Conservation (phyloP, 164 flowering plant species). For the Litsea cubeba region DNA sequence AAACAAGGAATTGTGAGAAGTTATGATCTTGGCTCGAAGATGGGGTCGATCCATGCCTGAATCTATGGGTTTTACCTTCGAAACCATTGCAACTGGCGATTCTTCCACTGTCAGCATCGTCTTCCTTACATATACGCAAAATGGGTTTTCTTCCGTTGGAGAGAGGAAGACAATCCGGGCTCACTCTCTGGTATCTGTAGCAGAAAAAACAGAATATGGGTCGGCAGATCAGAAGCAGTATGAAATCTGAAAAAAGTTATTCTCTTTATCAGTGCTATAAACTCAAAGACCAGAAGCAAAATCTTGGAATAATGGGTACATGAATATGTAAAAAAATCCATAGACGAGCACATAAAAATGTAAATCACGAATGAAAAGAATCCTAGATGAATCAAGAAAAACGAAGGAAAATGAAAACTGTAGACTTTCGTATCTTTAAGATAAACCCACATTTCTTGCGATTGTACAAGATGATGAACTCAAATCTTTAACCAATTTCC, state of each 20-base stretch:
- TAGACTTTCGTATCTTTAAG: not conserved
- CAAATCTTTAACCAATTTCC: not conserved
- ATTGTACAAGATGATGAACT: not conserved
- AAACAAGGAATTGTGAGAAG: constrained; percentile 6
- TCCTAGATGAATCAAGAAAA: not conserved
- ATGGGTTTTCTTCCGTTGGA: constrained; percentile 26
- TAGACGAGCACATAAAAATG: not conserved
- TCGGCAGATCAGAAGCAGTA: not conserved
- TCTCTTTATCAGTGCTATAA: not conserved
- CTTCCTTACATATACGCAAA: constrained; percentile 21
- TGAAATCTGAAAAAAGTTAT: not conserved
- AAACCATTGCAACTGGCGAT: constrained; percentile 9
- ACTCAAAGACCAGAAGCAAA: not conserved
- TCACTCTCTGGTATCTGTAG: constrained; percentile 33
- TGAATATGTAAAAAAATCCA: not conserved
- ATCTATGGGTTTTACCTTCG: constrained; percentile 17
- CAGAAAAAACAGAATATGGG: not conserved
- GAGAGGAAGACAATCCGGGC: constrained; percentile 27
- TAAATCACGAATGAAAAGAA: not conserved
- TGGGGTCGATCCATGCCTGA: constrained; percentile 16
- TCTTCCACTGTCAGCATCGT: constrained; percentile 14
- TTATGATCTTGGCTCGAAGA: constrained; percentile 18
- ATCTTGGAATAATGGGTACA: not conserved
- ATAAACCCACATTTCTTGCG: not conserved
- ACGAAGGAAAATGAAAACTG: not conserved